Evolutionary conservation across 1,284 basidiomycete genomes (phyloP).

Genomic region (Pyrrhoderma lamaoense): DNA sequence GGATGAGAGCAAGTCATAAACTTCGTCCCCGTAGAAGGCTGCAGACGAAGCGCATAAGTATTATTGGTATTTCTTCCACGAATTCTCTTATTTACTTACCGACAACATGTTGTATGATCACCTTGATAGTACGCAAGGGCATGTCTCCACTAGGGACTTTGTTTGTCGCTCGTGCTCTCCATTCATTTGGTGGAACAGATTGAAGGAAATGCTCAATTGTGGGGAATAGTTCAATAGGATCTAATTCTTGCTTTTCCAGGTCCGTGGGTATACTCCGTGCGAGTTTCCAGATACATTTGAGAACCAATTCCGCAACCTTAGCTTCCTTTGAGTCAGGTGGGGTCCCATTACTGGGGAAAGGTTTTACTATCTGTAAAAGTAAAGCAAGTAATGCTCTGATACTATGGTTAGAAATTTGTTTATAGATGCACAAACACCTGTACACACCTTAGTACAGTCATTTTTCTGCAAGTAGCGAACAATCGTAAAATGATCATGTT

Average conservation of each 20-base stretch:
- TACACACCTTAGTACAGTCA: slow-evolving; percentile 84
- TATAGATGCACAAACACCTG: background rate
- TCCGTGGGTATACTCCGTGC: slow-evolving; percentile 92
- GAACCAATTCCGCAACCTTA: slow-evolving; percentile 90
- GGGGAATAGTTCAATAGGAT: slow-evolving; percentile 86
- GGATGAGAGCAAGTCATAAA: slow-evolving; percentile 71
- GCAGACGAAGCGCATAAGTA: slow-evolving; percentile 21
- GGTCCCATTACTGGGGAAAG: slow-evolving; percentile 68
- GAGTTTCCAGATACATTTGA: slow-evolving; percentile 99
- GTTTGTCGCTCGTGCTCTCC: slow-evolving; percentile 85
- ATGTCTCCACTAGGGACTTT: slow-evolving; percentile 93
- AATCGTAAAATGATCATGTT: slow-evolving; percentile 96
- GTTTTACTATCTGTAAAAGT: slow-evolving; percentile 82
- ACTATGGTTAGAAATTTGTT: slow-evolving; percentile 8
- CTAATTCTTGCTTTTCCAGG: slow-evolving; percentile 71
- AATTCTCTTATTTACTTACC: slow-evolving; percentile 47
- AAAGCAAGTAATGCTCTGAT: slow-evolving; percentile 73
- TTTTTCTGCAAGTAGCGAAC: slow-evolving; percentile 86
- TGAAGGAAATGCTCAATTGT: slow-evolving; percentile 93
- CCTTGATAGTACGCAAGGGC: slow-evolving; percentile 96
- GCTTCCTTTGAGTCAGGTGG: slow-evolving; percentile 69
- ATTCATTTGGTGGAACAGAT: slow-evolving; percentile 91
- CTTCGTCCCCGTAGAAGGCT: slow-evolving; percentile 76
- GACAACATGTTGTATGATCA: slow-evolving; percentile 92
- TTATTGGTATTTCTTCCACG: background rate